phyloP scores from a whole-genome alignment of 2,329 filamentous ascomycete species.

The Sporothrix sp. region DNA sequence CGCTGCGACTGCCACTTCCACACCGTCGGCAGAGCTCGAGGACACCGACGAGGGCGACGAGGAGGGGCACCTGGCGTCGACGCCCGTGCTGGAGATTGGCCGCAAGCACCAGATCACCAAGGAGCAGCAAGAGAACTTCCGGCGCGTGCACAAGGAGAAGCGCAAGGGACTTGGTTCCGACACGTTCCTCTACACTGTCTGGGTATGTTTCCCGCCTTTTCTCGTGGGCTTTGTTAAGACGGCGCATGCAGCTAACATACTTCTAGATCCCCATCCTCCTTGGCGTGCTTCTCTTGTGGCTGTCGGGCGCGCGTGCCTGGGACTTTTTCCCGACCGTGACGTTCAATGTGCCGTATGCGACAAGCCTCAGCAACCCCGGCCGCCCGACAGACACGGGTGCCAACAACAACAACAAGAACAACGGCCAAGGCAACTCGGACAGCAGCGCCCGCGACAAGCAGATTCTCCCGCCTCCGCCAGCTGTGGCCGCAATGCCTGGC shows the following conservation, averaged over 20 bases:
- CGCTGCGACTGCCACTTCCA: not conserved
- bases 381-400: slow-evolving; percentile 1
- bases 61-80: slow-evolving; percentile 26
- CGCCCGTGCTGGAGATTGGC: slow-evolving; percentile 47
- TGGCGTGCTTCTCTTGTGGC: slow-evolving; percentile 18
- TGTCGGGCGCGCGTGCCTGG: slow-evolving; percentile 15
- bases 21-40: slow-evolving; percentile 24
- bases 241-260: not conserved
- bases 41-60: slow-evolving; percentile 22
- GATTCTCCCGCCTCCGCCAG: slow-evolving; percentile 2
- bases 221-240: not conserved
- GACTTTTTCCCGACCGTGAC: slow-evolving; percentile 15
- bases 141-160: slow-evolving; percentile 50
- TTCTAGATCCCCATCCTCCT: slow-evolving; percentile 17
- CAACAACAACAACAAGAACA: not conserved
- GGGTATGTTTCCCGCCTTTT: slow-evolving; percentile 40
- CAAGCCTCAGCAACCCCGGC: slow-evolving; percentile 13
- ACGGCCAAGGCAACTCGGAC: not conserved
- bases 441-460: not conserved
- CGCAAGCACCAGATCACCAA: slow-evolving; percentile 54
- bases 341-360: slow-evolving; percentile 18
- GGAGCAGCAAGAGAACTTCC: slow-evolving; percentile 55
- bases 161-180: slow-evolving; percentile 55
- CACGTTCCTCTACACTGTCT: slow-evolving; percentile 58
- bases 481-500: slow-evolving; percentile 2